Percentiles rank a stretch among this genome's conserved stretches.
Evolutionary conservation across 2,329 filamentous ascomycete species (phyloP).

Genomic region (Xylaria sp.): DNA sequence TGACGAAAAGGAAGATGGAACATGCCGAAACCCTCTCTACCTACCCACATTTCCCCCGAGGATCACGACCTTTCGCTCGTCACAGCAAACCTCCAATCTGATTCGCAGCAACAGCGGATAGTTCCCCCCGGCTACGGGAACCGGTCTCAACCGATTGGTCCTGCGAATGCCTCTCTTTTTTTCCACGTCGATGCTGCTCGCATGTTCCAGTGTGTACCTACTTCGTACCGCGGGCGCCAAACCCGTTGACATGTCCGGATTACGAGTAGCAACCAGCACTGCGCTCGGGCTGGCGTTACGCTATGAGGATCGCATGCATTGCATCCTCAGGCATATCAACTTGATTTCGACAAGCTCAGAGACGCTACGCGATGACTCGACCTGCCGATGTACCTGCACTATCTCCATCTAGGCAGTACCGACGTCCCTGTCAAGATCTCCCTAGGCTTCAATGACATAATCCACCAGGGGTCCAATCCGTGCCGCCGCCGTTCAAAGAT

Average conservation of each 20-base stretch:
- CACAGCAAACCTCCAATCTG: neutral
- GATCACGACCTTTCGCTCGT: neutral
- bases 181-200: neutral
- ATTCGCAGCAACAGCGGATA: neutral
- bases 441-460: neutral
- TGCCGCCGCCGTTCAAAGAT: too few species aligned
- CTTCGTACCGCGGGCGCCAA: neutral
- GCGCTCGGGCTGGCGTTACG: neutral
- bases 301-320: neutral
- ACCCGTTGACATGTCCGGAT: neutral
- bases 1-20: too few species aligned
- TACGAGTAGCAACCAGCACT: too few species aligned
- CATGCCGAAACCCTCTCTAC: too few species aligned
- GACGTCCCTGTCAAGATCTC: neutral
- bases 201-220: neutral
- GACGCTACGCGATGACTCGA: neutral
- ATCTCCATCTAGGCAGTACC: neutral
- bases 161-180: neutral
- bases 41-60: neutral
- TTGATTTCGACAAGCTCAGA: neutral
- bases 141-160: constrained; percentile 1
- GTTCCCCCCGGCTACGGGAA: neutral
- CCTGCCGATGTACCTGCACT: neutral
- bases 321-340: neutral
- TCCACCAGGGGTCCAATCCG: neutral